Percentiles rank a stretch among this genome's conserved stretches.
These are phyloP conservation scores for Ophiocordyceps sinensis DNA, from an alignment of 2,329 filamentous ascomycete species.

Conservation along the genomic window DNA sequence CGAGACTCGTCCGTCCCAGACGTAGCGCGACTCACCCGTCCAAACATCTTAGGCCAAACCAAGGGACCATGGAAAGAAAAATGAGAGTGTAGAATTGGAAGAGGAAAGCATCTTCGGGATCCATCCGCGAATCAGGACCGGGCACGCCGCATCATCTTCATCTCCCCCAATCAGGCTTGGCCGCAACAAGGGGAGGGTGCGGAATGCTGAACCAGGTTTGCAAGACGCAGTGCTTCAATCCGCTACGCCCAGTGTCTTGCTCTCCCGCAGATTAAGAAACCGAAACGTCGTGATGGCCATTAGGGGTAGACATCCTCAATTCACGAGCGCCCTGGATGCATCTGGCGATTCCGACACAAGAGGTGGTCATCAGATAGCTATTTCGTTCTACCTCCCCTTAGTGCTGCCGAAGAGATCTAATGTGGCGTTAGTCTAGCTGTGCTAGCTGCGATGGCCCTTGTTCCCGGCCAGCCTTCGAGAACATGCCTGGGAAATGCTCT, in stretches of 20 bases:
- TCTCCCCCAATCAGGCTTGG: not conserved
- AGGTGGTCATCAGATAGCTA: constrained; percentile 1
- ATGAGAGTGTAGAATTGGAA: constrained; percentile 1
- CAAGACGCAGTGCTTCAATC: not conserved
- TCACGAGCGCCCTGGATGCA: constrained; percentile 1
- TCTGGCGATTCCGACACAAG: constrained; percentile 1
- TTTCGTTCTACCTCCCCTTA: constrained; percentile 19
- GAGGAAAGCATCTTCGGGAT: not conserved
- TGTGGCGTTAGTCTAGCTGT: constrained; percentile 14
- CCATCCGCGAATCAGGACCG: not conserved
- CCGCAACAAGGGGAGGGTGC: not conserved
- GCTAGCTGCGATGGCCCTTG: constrained; percentile 6
- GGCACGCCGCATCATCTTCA: not conserved
- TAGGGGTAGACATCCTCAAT: not conserved
- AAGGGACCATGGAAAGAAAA: not conserved
- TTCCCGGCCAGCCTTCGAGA: constrained; percentile 11
- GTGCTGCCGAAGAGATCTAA: constrained; percentile 23
- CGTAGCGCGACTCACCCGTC: not conserved
- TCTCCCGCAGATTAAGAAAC: not conserved
- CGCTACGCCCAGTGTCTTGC: not conserved
- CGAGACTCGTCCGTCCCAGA: not conserved
- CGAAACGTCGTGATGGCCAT: not conserved
- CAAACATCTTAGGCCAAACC: constrained; percentile 2
- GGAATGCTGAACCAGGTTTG: not conserved
- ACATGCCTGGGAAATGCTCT: constrained; percentile 63